These are phyloP conservation scores for Lasiosphaeris hirsuta DNA, from an alignment of 495 filamentous ascomycete genomes.

Conservation along the genomic window DNA sequence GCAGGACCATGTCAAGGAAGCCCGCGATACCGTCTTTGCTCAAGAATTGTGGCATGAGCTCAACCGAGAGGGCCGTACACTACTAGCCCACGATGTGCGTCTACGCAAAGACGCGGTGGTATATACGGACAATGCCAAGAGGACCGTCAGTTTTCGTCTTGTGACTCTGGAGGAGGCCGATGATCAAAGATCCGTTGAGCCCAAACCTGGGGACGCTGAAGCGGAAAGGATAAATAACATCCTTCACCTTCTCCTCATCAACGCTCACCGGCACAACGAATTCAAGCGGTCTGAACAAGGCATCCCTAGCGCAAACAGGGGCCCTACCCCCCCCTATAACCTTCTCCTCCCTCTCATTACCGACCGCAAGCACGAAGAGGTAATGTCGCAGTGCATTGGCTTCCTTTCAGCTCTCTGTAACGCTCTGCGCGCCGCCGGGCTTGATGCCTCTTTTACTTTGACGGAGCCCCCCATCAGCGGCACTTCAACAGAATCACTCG, in stretches of 20 bases:
- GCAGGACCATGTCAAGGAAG: conserved; percentile 68
- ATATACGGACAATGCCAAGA: conserved; percentile 47
- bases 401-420: conserved; percentile 14
- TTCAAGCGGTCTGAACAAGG: conserved; percentile 35
- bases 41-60: conserved; percentile 95
- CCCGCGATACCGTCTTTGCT: conserved; percentile 83
- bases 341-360: conserved; percentile 65
- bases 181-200: conserved; percentile 8
- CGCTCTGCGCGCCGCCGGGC: conserved; percentile 25
- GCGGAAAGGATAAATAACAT: conserved; percentile 59
- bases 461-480: conserved; percentile 19
- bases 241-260: conserved; percentile 62
- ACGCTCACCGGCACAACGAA: conserved; percentile 63
- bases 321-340: conserved; percentile 49
- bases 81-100: conserved; percentile 64
- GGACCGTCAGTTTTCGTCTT: conserved; percentile 49
- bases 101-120: conserved; percentile 55
- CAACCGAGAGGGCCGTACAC: conserved; percentile 68
- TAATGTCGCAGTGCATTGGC: conserved; percentile 21
- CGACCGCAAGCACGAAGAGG: conserved; percentile 57
- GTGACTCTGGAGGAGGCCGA: conserved; percentile 46
- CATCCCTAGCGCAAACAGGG: conserved; percentile 30
- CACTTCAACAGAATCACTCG: conserved; percentile 19
- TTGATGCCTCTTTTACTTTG: conserved; percentile 24
- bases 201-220: conserved; percentile 34